These are phyloP conservation scores for Corymbia citriodora DNA, from an alignment of 441 rosid genomes.

Conservation along the genomic window DNA sequence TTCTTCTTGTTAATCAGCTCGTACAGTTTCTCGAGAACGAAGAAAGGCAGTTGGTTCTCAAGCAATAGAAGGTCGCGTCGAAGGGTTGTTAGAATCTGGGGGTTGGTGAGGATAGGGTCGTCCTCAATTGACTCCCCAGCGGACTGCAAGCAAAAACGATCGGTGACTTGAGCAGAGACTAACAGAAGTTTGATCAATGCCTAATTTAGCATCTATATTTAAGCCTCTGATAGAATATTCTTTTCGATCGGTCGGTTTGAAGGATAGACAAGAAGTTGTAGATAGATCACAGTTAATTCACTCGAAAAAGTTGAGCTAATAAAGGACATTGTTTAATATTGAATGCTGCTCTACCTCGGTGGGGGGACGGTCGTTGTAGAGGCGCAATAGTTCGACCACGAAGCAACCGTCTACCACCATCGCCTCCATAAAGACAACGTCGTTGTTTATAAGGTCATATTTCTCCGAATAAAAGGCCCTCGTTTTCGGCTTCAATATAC, in stretches of 20 bases:
- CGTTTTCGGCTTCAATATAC: too few species aligned
- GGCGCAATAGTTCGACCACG: neutral
- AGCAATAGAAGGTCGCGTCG: neutral
- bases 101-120: neutral
- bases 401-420: neutral
- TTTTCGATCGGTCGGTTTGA: neutral
- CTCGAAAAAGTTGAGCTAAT: neutral
- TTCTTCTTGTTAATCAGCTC: neutral
- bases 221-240: neutral
- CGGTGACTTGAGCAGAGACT: neutral
- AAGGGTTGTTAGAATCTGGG: neutral
- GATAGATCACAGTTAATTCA: neutral
- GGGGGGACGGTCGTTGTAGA: neutral
- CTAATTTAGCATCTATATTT: neutral
- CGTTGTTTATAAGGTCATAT: too few species aligned
- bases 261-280: neutral
- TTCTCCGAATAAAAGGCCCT: neutral
- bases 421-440: too few species aligned
- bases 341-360: neutral
- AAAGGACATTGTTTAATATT: neutral
- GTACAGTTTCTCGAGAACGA: neutral
- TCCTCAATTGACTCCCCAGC: neutral
- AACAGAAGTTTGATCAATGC: neutral
- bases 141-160: neutral
- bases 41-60: neutral